These are phyloP conservation scores for Cercophora newfieldiana DNA, from an alignment of 495 filamentous ascomycete genomes.

Conservation along the genomic window DNA sequence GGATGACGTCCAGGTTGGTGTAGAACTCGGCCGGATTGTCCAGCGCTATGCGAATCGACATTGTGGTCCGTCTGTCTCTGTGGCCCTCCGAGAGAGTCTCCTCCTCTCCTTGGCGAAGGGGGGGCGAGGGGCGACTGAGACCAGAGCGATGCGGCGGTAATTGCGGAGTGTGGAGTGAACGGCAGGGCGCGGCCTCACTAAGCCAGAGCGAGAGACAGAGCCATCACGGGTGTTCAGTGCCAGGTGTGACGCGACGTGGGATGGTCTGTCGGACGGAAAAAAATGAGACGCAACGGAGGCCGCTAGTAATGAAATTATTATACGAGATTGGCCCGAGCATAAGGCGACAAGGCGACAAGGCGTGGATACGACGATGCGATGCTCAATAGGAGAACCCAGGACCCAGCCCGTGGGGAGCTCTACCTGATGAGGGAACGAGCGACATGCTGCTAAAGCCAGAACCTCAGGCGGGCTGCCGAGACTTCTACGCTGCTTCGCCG, in stretches of 20 bases:
- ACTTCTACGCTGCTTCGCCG: conserved; percentile 24
- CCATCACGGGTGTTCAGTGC: neutral
- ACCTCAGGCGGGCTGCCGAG: neutral
- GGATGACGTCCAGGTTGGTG: conserved; percentile 86
- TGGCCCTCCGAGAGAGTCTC: neutral
- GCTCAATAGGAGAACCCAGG: neutral
- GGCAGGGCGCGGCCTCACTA: conserved; percentile 45
- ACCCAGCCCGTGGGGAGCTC: neutral
- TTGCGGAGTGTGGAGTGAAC: neutral
- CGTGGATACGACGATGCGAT: neutral
- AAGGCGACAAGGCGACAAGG: neutral
- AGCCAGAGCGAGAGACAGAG: neutral
- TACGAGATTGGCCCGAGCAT: neutral
- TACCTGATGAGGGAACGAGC: neutral
- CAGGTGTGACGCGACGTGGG: neutral
- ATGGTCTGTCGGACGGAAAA: neutral
- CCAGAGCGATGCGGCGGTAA: neutral
- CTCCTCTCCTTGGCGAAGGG: neutral
- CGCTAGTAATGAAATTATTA: neutral
- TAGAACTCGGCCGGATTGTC: conserved; percentile 74
- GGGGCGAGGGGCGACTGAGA: neutral
- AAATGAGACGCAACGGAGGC: neutral
- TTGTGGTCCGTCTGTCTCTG: conserved; percentile 36
- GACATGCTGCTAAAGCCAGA: neutral
- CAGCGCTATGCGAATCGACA: conserved; percentile 78